Percentiles rank a stretch among this genome's conserved stretches.
phyloP scores from a whole-genome alignment of 73 alveolate genomes.

The Stentor roeselii region DNA sequence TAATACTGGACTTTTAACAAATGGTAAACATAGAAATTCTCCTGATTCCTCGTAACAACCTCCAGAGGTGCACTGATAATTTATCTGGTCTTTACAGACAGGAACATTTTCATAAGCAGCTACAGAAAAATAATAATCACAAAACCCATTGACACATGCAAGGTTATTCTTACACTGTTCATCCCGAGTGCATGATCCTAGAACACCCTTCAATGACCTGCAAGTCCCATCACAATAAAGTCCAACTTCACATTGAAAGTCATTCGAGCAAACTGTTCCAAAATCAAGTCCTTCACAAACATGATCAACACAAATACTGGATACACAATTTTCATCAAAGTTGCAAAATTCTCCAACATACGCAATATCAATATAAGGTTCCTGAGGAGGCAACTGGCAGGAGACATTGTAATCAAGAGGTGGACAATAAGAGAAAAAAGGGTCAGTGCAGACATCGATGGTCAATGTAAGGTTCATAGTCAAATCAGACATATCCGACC shows the following conservation, averaged over 20 bases:
- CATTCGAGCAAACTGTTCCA: background rate
- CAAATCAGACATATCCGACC: background rate
- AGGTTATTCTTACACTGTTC: background rate
- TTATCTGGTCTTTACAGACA: background rate
- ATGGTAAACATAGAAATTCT: background rate
- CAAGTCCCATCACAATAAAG: background rate
- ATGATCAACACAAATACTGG: background rate
- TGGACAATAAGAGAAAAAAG: background rate
- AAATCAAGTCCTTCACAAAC: background rate
- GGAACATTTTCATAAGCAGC: background rate
- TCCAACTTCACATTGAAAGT: conserved; percentile 15
- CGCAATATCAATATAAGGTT: background rate
- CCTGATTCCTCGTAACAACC: background rate
- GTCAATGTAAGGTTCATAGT: background rate
- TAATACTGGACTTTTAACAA: background rate
- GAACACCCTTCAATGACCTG: background rate
- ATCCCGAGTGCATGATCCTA: background rate
- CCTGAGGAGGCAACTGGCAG: conserved; percentile 13
- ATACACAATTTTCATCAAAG: background rate
- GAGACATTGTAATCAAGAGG: background rate
- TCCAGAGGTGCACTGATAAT: background rate
- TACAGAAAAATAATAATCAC: background rate
- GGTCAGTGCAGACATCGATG: background rate
- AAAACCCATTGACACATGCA: background rate
- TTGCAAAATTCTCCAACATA: conserved; percentile 5